Conservation (phyloP, 345 rosid genomes). For the Gossypium longicalyx region DNA sequence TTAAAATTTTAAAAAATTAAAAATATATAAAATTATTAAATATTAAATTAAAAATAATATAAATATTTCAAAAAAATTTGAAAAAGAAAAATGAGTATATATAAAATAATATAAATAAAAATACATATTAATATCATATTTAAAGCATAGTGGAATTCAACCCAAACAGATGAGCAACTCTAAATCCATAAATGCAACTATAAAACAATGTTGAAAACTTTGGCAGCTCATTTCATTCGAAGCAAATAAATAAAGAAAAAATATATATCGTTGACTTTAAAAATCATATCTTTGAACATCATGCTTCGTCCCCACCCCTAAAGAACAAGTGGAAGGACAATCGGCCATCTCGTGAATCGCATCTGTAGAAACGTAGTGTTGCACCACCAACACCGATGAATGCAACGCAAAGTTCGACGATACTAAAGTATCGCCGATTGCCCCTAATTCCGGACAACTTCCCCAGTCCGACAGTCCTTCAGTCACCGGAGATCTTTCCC, state of each 20-base stretch:
- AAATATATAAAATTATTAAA: too few species aligned
- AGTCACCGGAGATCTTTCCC: slow-evolving; percentile 30
- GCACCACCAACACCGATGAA: slow-evolving; percentile 60
- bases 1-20: too few species aligned
- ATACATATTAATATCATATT: too few species aligned
- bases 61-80: too few species aligned
- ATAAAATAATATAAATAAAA: too few species aligned
- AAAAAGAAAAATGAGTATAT: too few species aligned
- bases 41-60: too few species aligned
- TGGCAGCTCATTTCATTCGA: neutral
- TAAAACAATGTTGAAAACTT: too few species aligned
- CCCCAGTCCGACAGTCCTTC: slow-evolving; percentile 42
- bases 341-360: neutral
- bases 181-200: too few species aligned
- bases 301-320: neutral
- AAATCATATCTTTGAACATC: neutral
- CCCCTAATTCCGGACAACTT: slow-evolving; percentile 50
- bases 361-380: slow-evolving; percentile 30
- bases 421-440: slow-evolving; percentile 47
- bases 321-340: too few species aligned
- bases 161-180: too few species aligned
- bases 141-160: too few species aligned
- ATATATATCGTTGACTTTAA: neutral
- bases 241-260: neutral
- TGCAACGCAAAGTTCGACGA: slow-evolving; percentile 38